Base-by-base conservation (phyloP, 352 stramenopile species). In the Globisporangium heterothallicum region DNA sequence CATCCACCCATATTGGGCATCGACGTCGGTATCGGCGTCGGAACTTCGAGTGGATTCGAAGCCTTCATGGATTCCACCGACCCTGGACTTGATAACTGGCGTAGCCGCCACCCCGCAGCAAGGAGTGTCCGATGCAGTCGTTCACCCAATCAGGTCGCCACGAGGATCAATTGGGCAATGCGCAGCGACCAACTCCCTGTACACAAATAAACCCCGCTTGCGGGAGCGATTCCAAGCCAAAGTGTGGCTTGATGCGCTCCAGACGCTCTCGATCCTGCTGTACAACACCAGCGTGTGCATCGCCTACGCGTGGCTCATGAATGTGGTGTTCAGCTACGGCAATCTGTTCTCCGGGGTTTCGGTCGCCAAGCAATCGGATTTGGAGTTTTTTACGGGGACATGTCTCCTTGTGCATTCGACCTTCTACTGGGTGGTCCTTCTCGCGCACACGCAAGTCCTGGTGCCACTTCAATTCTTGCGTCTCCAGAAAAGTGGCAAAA, bases 361-460 rank as follows among this genome's bases (percentile, higher is more conserved):
- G 4, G 38, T 18, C 0, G 19, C 9, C 10, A 14, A 34, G 27
- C 49, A 56, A 21, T 49, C 49, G 2, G 25, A 41, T 18, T 38
- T 36, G n/a, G 49, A 49, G 40, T 56, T 48, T 13, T 22, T 43
- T n/a, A 14, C 40, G 2, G 27, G 35, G 10, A 24, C 35, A 2
- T 6, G 25, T 19, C 3, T 32, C 7, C 7, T 42, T 7, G 38
- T n/a, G 3, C 40, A 56, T 22, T 26, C 8, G 2, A 19, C 66
- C 13, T 55, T 49, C n/a, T 70, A 64, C 41, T 48, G 41, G 14
- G 42, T 40, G 0, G 50, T 68, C 2, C 43, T 61, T 26, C 12
- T 63, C 3, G 19, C 56, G 1, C 53, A 72, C 4, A 21, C 61
- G 32, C 55, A 62, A 1, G 42, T 49, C 1, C n/a, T 70, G 4